Evolutionary conservation across 169 alveolate genomes (phyloP), one percentile per base, ranked within the genome.

Genomic region (Plasmodium gaboni): DNA sequence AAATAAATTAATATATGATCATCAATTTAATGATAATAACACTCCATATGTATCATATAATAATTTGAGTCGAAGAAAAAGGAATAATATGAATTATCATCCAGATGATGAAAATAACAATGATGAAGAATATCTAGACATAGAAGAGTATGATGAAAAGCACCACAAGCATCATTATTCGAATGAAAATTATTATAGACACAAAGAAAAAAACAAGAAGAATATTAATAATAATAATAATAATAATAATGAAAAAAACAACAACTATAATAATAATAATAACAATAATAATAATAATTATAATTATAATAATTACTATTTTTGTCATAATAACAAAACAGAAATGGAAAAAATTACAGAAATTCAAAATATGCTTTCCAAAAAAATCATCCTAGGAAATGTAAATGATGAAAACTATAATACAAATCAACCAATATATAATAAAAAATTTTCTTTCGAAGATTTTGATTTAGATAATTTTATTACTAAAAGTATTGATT

Each of bases 311-410:
- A 26, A 38, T 12, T 13, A 61, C 22, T 7, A 7, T 61, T 7
- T 61, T 5, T 61, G 70, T 61, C 46, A 38, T 38, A 38, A 38
- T 38, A 61, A 61, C 28, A 61, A 76, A 76, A 76, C 42, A 19
- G 89, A 76, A 7, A n/a, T 76, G 7, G 69, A 64, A 51, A 76
- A 76, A 76, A 76, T 76, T 48, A 19, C 74, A 0, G 74, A 76
- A 76, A 76, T 76, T 64, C 78, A 76, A 65, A 76, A 64, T 65
- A 76, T 76, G 38, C 64, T 76, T 46, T 76, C 78, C 42, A 64
- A 59, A 63, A 76, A 76, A 67, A 76, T 76, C 44, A 76, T 32
- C n/a, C 42, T 64, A 26, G 63, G 44, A 55, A 59, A 76, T 64
- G 26, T 73, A 12, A 19, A 17, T 12, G 7, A 13, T 28, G 74